Base-by-base conservation (phyloP, 1,139 yeast species). In the Magnusiomyces ingens region DNA sequence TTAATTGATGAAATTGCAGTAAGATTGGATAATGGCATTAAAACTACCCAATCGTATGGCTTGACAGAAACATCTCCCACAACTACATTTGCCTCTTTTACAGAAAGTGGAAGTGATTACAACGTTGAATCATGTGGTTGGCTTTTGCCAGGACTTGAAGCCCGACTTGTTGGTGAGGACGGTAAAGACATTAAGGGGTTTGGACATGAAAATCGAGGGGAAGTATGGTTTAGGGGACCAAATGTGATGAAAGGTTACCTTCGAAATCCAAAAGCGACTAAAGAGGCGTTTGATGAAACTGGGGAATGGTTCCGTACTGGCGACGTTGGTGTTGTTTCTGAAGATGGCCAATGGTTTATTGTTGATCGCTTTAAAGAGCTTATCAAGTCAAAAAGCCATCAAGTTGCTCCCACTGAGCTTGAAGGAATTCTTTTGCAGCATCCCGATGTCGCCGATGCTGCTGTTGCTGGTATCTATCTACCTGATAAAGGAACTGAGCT, bases 361-460 rank as follows among this genome's bases (percentile, higher is more conserved):
- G 78, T 85, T 55, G 93, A 85, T 64, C 75, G 93, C 53, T 85
- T 83, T 48, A 85, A 85, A 71, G 86, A 85, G 65, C 82, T 84
- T 68, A 85, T 84, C 74, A 84, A 85, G 67, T 74, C 87, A 2
- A 90, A 85, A 67, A 90, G 90, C 55, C 90, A 84, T 66, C 86
- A 85, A 65, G 81, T 85, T 45, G 82, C 90, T 0, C 90, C 93
- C 1, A 91, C 86, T 58, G 84, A 80, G 66, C 78, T 85, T 54
- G 93, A 85, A 64, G 82, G 80, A 59, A 69, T 74, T 19, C 81
- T 84, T 57, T 69, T 84, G 43, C 71, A 82, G 2, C 60, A 64
- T 52, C 62, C 62, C 2, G 56, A 57, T 12, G 68, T 68, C 5
- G 52, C 52, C 1, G 71, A 68, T 52, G 63, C 61, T 4, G 71